Evolutionary conservation across 208 protist genomes (phyloP), one percentile per base, ranked within the genome.

Genomic region (Crithidia acanthocephali): DNA sequence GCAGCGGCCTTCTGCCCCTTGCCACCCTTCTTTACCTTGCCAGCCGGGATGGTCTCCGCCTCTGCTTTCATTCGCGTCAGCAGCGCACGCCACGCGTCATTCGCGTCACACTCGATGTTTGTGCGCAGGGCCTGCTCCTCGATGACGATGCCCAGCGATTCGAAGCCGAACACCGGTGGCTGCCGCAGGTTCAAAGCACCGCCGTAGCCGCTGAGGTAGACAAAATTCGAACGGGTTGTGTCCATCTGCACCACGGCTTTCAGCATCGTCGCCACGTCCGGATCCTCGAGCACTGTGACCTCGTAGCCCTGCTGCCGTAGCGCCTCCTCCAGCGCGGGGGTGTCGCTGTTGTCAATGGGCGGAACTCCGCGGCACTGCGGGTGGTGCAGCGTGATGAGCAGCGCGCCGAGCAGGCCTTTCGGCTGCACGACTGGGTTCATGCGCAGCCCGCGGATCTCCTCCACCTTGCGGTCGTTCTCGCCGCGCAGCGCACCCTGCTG

Each of bases 151-250:
- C 85, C 80, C 40, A 96, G 83, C 22, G 71, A 51, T 59, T 91
- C 76, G 15, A 93, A 75, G 33, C 75, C 74, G 27, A 93, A 75
- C 23, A 94, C 35, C 10, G 79, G 80, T 9, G 92, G 87, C 72
- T 94, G 92, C 0, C 83, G 80, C 47, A 96, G 63, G 56, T 79
- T 74, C 62, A 96, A 69, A 22, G 72, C 66, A 13, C 92, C 92
- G 53, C 92, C 92, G 64, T 97, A 97, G 18, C 89, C 92, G 66
- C 84, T 92, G 53, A 97, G 74, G 80, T 93, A 95, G 13, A 97
- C 76, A 68, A 97, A 92, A 51, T 68, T 90, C 13, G 85, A 91
- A 63, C 73, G 83, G 32, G 83, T 74, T 9, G 82, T 74, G 67
- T 89, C 83, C 8, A 92, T 50, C 28, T 90, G 79, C 2, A 81